A percentile compares a stretch with the other conserved stretches of the same genome.
Conservation (phyloP, 192 early-diverging fungal genomes). For the Coemansia sp. region DNA sequence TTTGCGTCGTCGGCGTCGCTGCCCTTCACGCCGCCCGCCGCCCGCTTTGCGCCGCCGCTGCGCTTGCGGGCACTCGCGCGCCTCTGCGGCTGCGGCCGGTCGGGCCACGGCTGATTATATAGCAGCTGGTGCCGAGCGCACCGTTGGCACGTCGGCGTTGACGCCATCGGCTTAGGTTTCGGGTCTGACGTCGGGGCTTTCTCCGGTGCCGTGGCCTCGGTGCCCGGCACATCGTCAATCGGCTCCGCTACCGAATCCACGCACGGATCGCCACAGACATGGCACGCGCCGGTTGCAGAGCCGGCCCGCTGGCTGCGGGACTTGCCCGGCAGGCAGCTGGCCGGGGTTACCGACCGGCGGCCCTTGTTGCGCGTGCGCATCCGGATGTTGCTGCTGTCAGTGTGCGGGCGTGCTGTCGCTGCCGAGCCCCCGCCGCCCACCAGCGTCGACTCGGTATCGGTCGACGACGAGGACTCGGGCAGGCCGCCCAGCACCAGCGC, state of each 20-base stretch:
- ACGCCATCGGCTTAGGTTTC: neutral
- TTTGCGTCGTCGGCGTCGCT: neutral
- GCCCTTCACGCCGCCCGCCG: neutral
- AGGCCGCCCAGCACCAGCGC: neutral
- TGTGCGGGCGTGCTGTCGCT: neutral
- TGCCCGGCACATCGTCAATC: neutral
- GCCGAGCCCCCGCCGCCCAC: neutral
- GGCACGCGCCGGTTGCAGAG: neutral
- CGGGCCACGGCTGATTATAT: slow-evolving; percentile 37
- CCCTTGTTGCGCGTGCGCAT: slow-evolving; percentile 46
- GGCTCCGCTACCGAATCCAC: neutral
- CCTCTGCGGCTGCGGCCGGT: slow-evolving; percentile 15
- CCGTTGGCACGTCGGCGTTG: slow-evolving; percentile 6
- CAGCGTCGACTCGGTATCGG: slow-evolving; percentile 21
- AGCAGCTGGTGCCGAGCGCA: slow-evolving; percentile 36
- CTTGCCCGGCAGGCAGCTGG: slow-evolving; percentile 14
- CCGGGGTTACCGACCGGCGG: slow-evolving; percentile 25
- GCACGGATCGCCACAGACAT: slow-evolving; percentile 7
- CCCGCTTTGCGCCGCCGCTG: neutral
- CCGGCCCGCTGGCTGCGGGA: neutral
- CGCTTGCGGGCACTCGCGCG: slow-evolving; percentile 3
- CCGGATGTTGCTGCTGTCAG: neutral
- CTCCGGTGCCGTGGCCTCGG: too few relatives aligned
- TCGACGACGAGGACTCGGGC: slow-evolving; percentile 8
- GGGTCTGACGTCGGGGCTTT: too few relatives aligned